phyloP scores from a whole-genome alignment of 768 basidiomycete species.

The Suillus paluster region DNA sequence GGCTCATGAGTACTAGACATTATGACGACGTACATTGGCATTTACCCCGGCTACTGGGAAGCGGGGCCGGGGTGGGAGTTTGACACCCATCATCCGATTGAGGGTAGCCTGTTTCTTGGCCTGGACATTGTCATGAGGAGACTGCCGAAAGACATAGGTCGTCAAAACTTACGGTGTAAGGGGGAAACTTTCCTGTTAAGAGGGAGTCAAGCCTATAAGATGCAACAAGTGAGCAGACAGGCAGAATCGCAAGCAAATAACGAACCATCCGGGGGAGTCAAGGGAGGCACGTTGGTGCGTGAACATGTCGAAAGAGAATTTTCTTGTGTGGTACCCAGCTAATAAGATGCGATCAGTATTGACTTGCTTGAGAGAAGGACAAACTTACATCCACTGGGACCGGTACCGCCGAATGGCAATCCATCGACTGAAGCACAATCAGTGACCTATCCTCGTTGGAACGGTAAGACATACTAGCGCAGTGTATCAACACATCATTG shows the following conservation, averaged over 20 bases:
- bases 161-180: slow-evolving; percentile 29
- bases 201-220: slow-evolving; percentile 27
- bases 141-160: not conserved
- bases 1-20: not conserved
- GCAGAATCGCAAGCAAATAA: not conserved
- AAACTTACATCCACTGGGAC: slow-evolving; percentile 69
- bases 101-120: slow-evolving; percentile 30
- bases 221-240: slow-evolving; percentile 7
- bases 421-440: slow-evolving; percentile 48
- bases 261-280: slow-evolving; percentile 43
- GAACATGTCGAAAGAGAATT: slow-evolving; percentile 77
- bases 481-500: slow-evolving; percentile 73
- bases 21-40: slow-evolving; percentile 8
- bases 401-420: slow-evolving; percentile 77
- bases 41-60: slow-evolving; percentile 12
- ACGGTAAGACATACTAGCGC: slow-evolving; percentile 46
- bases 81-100: slow-evolving; percentile 14
- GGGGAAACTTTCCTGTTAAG: slow-evolving; percentile 33
- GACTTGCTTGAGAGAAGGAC: not conserved
- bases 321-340: slow-evolving; percentile 76
- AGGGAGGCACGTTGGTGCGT: slow-evolving; percentile 70
- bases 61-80: slow-evolving; percentile 27
- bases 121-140: slow-evolving; percentile 11
- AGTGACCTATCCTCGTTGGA: not conserved
- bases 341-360: slow-evolving; percentile 1